These are phyloP conservation scores for Mallotus repandus DNA, from an alignment of 441 rosid genomes.

Conservation along the genomic window DNA sequence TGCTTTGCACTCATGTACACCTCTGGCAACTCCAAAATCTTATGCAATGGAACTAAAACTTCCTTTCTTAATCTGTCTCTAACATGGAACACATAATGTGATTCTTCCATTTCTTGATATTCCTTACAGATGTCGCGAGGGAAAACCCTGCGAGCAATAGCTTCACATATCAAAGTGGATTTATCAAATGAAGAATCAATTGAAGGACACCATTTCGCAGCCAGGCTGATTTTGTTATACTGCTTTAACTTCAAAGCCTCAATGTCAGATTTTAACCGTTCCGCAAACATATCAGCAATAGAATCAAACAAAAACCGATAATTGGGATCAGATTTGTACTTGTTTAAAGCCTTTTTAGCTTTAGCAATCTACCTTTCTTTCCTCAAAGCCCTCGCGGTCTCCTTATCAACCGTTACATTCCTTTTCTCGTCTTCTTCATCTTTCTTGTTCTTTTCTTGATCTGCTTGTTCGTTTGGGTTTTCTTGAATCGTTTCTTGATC, in stretches of 20 bases:
- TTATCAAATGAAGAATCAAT: conserved; percentile 7
- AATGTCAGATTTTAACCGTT: not conserved
- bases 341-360: conserved; percentile 26
- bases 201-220: conserved; percentile 18
- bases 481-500: not conserved
- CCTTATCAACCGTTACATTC: conserved; percentile 19
- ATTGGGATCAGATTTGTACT: not conserved
- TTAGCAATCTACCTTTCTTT: conserved; percentile 32
- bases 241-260: not conserved
- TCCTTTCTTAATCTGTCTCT: conserved; percentile 15
- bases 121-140: not conserved
- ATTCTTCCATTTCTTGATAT: conserved; percentile 11
- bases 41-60: conserved; percentile 8
- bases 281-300: not conserved
- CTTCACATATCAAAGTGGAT: not conserved
- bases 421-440: conserved; percentile 21
- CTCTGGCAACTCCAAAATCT: conserved; percentile 7
- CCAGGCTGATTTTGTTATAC: conserved; percentile 14
- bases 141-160: conserved; percentile 14
- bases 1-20: conserved; percentile 7
- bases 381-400: conserved; percentile 33
- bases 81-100: conserved; percentile 4
- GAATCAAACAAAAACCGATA: not conserved
- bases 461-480: no score
- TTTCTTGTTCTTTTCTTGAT: not conserved